These are phyloP conservation scores for Rutstroemia sp. DNA, from an alignment of 2,329 filamentous ascomycete species.

Conservation along the genomic window DNA sequence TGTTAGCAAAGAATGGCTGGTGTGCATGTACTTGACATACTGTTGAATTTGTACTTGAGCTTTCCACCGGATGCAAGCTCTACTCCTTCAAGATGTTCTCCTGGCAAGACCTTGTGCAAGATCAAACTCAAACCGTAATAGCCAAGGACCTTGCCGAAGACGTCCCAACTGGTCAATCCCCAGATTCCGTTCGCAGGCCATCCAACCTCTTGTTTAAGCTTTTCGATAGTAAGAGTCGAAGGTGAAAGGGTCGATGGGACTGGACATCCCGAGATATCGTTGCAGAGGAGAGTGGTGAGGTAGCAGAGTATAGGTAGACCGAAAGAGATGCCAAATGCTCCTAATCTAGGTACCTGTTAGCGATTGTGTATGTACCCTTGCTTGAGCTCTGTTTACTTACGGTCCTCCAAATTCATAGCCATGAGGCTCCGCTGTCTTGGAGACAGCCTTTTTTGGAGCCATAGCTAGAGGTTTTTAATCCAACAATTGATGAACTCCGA, in stretches of 20 bases:
- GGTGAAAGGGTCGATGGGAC: constrained; percentile 72
- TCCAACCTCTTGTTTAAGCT: constrained; percentile 71
- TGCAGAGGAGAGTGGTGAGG: constrained; percentile 76
- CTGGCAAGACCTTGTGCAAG: constrained; percentile 71
- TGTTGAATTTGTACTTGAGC: constrained; percentile 77
- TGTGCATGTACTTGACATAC: constrained; percentile 34
- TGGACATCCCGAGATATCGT: constrained; percentile 87
- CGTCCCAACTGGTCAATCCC: constrained; percentile 63
- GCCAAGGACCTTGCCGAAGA: constrained; percentile 60
- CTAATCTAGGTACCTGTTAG: constrained; percentile 47
- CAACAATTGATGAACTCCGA: background rate
- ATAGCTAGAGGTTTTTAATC: constrained; percentile 12
- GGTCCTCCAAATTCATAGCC: constrained; percentile 31
- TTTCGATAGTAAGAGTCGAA: constrained; percentile 60
- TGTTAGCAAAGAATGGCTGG: constrained; percentile 12
- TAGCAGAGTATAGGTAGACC: constrained; percentile 75
- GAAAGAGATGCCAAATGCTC: constrained; percentile 71
- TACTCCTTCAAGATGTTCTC: constrained; percentile 61
- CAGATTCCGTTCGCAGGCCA: constrained; percentile 68
- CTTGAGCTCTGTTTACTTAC: constrained; percentile 20
- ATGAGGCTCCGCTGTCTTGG: constrained; percentile 22
- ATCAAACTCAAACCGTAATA: constrained; percentile 74
- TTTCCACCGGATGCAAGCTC: constrained; percentile 62
- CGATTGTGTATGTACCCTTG: background rate
- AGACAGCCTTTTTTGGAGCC: constrained; percentile 19